These are phyloP conservation scores for Elongisporangium senticosum DNA, from an alignment of 352 stramenopile genomes.

Conservation along the genomic window DNA sequence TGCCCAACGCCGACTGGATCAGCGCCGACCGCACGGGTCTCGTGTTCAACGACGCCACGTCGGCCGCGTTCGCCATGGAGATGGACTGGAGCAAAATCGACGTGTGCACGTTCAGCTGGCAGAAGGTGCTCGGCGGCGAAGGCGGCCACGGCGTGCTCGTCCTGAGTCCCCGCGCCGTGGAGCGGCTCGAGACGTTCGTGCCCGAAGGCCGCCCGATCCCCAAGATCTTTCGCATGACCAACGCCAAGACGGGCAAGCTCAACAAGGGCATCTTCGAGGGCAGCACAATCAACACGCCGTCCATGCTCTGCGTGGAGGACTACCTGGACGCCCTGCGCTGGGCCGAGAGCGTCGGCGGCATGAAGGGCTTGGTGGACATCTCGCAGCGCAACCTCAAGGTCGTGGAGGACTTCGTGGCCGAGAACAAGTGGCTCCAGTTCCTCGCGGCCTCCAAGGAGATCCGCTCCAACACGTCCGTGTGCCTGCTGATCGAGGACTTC, in stretches of 20 bases:
- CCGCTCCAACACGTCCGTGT: constrained; percentile 97
- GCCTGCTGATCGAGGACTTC: constrained; percentile 91
- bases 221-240: constrained; percentile 99
- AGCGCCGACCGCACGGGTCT: constrained; percentile 91
- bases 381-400: constrained; percentile 94
- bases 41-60: constrained; percentile 98
- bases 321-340: constrained; percentile 98
- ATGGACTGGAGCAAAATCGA: constrained; percentile 99
- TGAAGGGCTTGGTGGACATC: constrained; percentile 91
- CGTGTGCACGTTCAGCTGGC: constrained; percentile 99
- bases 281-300: constrained; percentile 99
- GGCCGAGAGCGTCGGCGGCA: constrained; percentile 92
- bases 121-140: constrained; percentile 99
- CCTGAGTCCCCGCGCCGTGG: constrained; percentile 93
- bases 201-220: constrained; percentile 89
- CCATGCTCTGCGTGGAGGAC: constrained; percentile 99
- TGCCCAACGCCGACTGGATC: constrained; percentile 97
- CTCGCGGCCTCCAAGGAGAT: constrained; percentile 91
- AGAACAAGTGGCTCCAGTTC: constrained; percentile 97
- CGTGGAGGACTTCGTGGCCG: constrained; percentile 94
- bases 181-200: constrained; percentile 95
- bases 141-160: constrained; percentile 97
- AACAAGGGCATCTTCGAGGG: constrained; percentile 95
- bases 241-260: constrained; percentile 94
- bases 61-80: constrained; percentile 97